phyloP scores from a whole-genome alignment of 2,329 filamentous ascomycete species.

The Botrytis aclada region DNA sequence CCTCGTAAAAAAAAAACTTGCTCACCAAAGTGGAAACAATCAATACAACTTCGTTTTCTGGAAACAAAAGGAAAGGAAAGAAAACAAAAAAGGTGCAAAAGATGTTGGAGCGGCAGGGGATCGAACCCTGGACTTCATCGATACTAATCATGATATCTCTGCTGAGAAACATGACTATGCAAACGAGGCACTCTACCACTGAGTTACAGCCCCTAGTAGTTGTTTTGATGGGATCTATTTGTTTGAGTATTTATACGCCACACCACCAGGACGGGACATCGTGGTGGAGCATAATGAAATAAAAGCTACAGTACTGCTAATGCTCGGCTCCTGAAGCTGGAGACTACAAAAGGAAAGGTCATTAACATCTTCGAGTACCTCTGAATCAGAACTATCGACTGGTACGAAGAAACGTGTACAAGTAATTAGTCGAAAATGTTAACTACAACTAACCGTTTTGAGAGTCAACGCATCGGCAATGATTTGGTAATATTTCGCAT shows the following conservation, averaged over 20 bases:
- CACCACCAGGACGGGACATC: rapidly evolving
- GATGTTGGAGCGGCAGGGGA: neutral
- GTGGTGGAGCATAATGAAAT: neutral
- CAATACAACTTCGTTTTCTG: neutral
- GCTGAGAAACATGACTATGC: neutral
- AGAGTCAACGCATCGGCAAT: neutral
- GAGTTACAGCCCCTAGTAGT: slow-evolving; percentile 7
- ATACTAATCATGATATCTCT: neutral
- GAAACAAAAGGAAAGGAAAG: rapidly evolving
- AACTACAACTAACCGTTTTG: neutral
- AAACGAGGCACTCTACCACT: slow-evolving; percentile 18
- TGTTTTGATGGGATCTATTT: rapidly evolving
- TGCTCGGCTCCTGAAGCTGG: neutral
- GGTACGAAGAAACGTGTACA: rapidly evolving
- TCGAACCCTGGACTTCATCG: slow-evolving; percentile 16
- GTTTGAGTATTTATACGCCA: rapidly evolving
- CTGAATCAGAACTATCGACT: neutral
- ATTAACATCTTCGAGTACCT: neutral
- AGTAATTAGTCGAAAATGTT: rapidly evolving
- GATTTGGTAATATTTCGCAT: neutral
- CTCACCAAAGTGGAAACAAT: neutral
- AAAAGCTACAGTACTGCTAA: neutral
- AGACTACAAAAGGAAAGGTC: too few species aligned
- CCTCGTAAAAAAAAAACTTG: neutral
- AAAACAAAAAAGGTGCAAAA: neutral